phyloP scores from a whole-genome alignment of 768 basidiomycete species.

The Boletales sp. region DNA sequence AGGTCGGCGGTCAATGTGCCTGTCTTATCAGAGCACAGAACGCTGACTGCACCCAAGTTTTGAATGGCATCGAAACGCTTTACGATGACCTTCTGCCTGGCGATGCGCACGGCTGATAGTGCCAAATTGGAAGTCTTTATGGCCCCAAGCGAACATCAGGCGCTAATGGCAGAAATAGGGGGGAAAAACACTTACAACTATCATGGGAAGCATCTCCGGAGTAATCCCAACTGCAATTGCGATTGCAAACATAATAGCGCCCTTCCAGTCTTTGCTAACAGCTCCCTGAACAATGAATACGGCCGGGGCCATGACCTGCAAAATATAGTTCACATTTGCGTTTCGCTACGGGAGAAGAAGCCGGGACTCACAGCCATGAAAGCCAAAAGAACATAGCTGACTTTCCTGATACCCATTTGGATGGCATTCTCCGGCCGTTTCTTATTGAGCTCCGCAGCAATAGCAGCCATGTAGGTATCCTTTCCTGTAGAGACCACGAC shows the following conservation, averaged over 20 bases:
- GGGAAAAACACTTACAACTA: constrained; percentile 21
- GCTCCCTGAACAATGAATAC: constrained; percentile 31
- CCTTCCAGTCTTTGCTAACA: constrained; percentile 30
- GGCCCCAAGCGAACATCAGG: constrained; percentile 25
- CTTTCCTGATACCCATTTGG: constrained; percentile 31
- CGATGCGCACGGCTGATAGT: constrained; percentile 53
- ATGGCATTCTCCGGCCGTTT: constrained; percentile 32
- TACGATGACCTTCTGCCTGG: constrained; percentile 56
- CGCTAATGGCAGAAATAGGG: not conserved
- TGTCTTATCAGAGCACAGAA: constrained; percentile 63
- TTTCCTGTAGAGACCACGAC: constrained; percentile 31
- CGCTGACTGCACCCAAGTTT: constrained; percentile 52
- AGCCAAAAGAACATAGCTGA: constrained; percentile 30
- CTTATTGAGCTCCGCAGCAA: constrained; percentile 31
- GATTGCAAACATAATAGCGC: constrained; percentile 30
- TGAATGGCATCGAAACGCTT: constrained; percentile 63
- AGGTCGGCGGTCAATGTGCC: constrained; percentile 49
- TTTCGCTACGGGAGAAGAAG: not conserved
- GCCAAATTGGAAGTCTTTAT: constrained; percentile 59
- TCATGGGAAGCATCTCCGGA: constrained; percentile 33
- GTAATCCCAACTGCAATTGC: constrained; percentile 31
- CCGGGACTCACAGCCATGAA: constrained; percentile 27
- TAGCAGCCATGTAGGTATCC: constrained; percentile 34
- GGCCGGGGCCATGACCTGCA: constrained; percentile 28
- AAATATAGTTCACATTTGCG: not conserved